phyloP scores from a whole-genome alignment of 495 filamentous ascomycete species.

The Aspergillus haitiensis region DNA sequence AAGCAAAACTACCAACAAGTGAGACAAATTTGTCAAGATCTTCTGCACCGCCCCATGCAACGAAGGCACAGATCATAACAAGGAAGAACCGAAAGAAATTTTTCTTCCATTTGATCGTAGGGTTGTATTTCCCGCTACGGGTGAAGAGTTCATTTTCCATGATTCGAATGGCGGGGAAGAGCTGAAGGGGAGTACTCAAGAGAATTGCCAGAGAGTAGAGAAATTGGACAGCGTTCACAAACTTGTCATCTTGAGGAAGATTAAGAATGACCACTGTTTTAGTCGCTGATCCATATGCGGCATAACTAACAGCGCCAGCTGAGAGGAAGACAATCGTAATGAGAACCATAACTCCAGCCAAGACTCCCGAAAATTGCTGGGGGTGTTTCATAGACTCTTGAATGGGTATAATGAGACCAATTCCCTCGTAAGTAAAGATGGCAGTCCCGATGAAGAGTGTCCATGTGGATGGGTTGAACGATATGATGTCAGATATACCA shows the following conservation, averaged over 20 bases:
- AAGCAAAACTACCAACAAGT: constrained; percentile 94
- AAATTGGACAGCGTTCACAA: constrained; percentile 95
- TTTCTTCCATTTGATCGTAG: constrained; percentile 98
- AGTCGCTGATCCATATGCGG: constrained; percentile 90
- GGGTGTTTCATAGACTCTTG: constrained; percentile 94
- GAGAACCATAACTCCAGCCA: constrained; percentile 87
- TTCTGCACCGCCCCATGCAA: constrained; percentile 89
- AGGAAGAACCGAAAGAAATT: constrained; percentile 92
- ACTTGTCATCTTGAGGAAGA: constrained; percentile 89
- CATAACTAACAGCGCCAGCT: constrained; percentile 92
- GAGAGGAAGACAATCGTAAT: constrained; percentile 87
- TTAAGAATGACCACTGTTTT: constrained; percentile 96
- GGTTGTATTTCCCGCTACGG: constrained; percentile 91
- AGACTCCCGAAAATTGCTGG: constrained; percentile 80
- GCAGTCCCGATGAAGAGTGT: constrained; percentile 97
- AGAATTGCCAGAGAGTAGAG: constrained; percentile 94
- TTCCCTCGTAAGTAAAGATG: constrained; percentile 98
- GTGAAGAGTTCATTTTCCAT: constrained; percentile 69
- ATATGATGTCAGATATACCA: constrained; percentile 77
- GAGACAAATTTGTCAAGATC: constrained; percentile 97
- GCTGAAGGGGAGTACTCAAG: constrained; percentile 84
- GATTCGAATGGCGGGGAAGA: constrained; percentile 91
- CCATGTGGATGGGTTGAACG: constrained; percentile 88
- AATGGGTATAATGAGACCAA: constrained; percentile 98
- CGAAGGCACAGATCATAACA: constrained; percentile 77